Conservation (phyloP, 192 early-diverging fungal genomes). For the Coemansia sp. region DNA sequence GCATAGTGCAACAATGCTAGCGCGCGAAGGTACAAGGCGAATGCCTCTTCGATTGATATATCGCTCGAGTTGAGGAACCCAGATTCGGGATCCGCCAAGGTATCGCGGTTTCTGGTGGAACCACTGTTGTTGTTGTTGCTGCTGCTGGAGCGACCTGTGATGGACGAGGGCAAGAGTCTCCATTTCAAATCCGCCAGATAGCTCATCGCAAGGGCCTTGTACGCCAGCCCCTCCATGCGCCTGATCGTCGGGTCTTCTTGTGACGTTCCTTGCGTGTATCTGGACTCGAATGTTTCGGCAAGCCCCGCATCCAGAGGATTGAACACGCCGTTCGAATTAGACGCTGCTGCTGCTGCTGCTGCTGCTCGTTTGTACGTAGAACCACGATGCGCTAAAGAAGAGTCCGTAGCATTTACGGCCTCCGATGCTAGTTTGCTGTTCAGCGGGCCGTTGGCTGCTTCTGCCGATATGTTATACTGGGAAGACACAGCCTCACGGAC, state of each 20-base stretch:
- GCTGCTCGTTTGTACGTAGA: not conserved
- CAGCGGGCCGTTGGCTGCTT: constrained; percentile 43
- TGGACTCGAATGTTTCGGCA: constrained; percentile 50
- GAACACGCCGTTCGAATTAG: constrained; percentile 21
- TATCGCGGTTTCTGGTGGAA: constrained; percentile 1
- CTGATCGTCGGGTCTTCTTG: constrained; percentile 59
- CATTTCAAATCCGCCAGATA: constrained; percentile 60
- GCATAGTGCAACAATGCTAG: constrained; percentile 63
- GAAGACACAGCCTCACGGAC: constrained; percentile 44
- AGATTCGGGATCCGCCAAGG: constrained; percentile 30
- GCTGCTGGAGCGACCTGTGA: not conserved
- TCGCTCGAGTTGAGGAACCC: constrained; percentile 36
- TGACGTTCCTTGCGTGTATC: constrained; percentile 26
- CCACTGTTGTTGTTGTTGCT: not conserved
- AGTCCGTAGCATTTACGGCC: not conserved
- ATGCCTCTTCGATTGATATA: constrained; percentile 62
- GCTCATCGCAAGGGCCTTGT: constrained; percentile 69
- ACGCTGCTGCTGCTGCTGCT: not conserved
- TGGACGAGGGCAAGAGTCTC: constrained; percentile 32
- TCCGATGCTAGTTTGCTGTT: constrained; percentile 7
- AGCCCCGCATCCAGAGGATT: constrained; percentile 40
- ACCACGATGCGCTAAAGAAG: not conserved
- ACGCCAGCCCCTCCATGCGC: constrained; percentile 67
- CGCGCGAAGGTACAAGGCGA: constrained; percentile 68
- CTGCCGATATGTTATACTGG: constrained; percentile 37